Conservation (phyloP, 768 basidiomycete genomes). For the Dacryopinax primogenitus region DNA sequence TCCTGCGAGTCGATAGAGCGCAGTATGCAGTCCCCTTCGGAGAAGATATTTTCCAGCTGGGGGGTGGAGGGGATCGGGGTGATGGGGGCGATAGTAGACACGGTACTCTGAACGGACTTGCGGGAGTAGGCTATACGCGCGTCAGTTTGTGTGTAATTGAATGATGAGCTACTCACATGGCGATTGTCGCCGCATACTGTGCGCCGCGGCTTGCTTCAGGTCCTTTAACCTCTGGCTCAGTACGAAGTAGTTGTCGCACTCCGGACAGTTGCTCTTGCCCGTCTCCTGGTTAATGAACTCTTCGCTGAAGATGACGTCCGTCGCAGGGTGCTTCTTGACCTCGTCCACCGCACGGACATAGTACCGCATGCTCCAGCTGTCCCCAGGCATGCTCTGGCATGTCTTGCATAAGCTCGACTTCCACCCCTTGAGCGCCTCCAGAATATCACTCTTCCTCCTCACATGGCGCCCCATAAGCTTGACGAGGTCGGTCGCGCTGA, state of each 20-base stretch:
- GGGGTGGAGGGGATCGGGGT: neutral
- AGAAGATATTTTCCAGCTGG: slow-evolving; percentile 1
- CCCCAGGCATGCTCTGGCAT: neutral
- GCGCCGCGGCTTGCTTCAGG: neutral
- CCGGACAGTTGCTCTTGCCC: neutral
- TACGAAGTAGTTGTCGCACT: slow-evolving; percentile 4
- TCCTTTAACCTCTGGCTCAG: neutral
- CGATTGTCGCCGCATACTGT: neutral
- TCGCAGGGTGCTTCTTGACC: slow-evolving; percentile 4
- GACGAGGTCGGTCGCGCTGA: slow-evolving; percentile 6
- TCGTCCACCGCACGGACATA: neutral
- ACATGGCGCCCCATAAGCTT: neutral
- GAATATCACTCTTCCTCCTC: neutral
- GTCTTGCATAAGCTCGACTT: neutral
- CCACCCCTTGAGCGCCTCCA: slow-evolving; percentile 9
- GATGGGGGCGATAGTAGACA: neutral
- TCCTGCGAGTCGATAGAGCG: slow-evolving; percentile 8
- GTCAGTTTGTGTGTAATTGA: neutral
- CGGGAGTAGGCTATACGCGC: neutral
- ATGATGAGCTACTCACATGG: neutral
- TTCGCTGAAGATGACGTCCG: slow-evolving; percentile 4
- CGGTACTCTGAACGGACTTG: slow-evolving; percentile 6
- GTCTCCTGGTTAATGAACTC: neutral
- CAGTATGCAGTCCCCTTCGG: slow-evolving; percentile 3
- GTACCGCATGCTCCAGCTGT: slow-evolving; percentile 8